A percentile compares a stretch with the other conserved stretches of the same genome.
Conservation (phyloP, 164 flowering plant genomes). For the Dillenia turbinata region DNA sequence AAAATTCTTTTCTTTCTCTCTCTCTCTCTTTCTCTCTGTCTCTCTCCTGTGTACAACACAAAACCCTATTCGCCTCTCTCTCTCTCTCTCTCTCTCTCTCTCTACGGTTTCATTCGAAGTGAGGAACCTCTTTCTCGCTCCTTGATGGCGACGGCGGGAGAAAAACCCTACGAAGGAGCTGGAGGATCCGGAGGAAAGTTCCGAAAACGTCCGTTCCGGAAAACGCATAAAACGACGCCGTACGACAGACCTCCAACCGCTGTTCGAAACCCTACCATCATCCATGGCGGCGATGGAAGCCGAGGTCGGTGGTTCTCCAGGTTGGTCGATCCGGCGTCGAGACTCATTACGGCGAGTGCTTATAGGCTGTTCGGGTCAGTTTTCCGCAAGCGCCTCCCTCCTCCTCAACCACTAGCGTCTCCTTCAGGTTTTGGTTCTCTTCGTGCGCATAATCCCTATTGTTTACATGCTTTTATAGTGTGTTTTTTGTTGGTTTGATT, state of each 20-base stretch:
- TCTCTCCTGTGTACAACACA: neutral
- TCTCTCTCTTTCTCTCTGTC: too few relatives aligned
- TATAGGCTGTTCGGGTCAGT: constrained; percentile 49
- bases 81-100: constrained; percentile 1
- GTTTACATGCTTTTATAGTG: too few relatives aligned
- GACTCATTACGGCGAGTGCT: constrained; percentile 55
- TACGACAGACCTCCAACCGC: constrained; percentile 68
- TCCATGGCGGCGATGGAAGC: neutral
- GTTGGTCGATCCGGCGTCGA: constrained; percentile 78
- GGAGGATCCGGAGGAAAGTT: constrained; percentile 61
- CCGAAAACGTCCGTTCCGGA: constrained; percentile 34
- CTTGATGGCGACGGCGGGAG: constrained; percentile 43
- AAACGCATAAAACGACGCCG: constrained; percentile 43
- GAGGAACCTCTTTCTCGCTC: neutral
- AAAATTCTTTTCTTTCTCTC: too few relatives aligned
- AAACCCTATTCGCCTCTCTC: constrained; percentile 8
- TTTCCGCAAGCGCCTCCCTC: constrained; percentile 47
- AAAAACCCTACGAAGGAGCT: constrained; percentile 29
- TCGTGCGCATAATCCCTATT: too few relatives aligned
- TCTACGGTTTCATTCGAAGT: neutral
- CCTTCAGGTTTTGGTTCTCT: too few relatives aligned
- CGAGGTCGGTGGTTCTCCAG: constrained; percentile 57
- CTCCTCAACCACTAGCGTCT: neutral
- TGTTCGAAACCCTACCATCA: constrained; percentile 23
- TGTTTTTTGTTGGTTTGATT: too few relatives aligned